These are phyloP conservation scores for Aspergillus conjunctus DNA, from an alignment of 495 filamentous ascomycete species.

Conservation along the genomic window DNA sequence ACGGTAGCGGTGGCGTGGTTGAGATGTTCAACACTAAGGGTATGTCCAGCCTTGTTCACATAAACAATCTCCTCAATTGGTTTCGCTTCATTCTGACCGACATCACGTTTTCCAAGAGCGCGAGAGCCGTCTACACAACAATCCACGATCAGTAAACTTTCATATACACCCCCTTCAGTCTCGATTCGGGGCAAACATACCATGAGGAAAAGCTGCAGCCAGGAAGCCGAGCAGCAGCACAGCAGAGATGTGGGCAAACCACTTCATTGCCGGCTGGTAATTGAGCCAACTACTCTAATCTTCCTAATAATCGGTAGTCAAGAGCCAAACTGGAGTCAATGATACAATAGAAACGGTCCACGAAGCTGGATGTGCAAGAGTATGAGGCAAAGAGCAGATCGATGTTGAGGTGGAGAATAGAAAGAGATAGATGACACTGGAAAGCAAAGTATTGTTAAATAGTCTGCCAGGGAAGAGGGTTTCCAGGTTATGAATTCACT, in stretches of 20 bases:
- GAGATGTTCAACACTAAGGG: conserved; percentile 37
- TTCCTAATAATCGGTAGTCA: neutral
- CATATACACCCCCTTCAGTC: neutral
- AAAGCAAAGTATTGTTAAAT: neutral
- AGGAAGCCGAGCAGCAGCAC: conserved; percentile 19
- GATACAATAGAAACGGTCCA: no score
- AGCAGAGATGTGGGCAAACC: conserved; percentile 10
- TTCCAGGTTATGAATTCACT: neutral
- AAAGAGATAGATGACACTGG: neutral
- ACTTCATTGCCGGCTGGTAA: conserved; percentile 18
- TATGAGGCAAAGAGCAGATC: no score
- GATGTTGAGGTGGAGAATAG: neutral
- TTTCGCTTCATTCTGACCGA: conserved; percentile 26
- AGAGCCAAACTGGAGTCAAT: neutral
- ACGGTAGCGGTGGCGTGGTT: conserved; percentile 3
- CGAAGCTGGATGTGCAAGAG: no score
- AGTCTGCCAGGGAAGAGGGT: neutral
- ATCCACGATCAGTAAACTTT: neutral
- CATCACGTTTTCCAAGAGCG: conserved; percentile 10
- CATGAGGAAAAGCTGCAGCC: conserved; percentile 18
- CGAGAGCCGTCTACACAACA: neutral
- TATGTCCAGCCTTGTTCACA: conserved; percentile 63
- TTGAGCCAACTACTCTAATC: neutral
- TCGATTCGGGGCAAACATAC: conserved; percentile 13
- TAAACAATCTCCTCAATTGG: conserved; percentile 59